Conservation (phyloP, 345 rosid species). For the Eucalyptus lansdowneana region DNA sequence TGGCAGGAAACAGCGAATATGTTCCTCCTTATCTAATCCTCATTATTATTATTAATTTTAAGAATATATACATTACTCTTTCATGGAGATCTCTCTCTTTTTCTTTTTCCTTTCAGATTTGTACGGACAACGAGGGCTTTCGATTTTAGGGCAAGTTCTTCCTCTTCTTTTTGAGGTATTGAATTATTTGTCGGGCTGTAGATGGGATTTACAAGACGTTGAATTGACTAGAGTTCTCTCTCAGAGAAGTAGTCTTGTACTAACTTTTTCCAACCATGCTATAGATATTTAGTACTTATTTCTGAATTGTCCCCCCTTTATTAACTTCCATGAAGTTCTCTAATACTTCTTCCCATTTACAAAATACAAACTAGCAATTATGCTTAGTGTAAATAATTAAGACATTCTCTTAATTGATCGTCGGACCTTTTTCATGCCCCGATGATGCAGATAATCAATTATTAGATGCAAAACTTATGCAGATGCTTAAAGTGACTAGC, state of each 20-base stretch:
- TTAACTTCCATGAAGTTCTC: neutral
- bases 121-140: neutral
- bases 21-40: neutral
- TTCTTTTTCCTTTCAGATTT: neutral
- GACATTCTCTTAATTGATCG: neutral
- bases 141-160: neutral
- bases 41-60: neutral
- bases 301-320: neutral
- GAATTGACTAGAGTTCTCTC: neutral
- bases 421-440: neutral
- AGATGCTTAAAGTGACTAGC: neutral
- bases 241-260: neutral
- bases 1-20: neutral
- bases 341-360: neutral
- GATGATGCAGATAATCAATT: neutral
- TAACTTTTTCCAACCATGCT: neutral
- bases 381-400: neutral
- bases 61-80: neutral
- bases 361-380: neutral
- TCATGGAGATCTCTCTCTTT: neutral
- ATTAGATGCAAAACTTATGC: neutral
- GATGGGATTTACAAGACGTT: neutral
- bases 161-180: neutral
- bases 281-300: neutral
- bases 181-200: neutral